phyloP scores from a whole-genome alignment of 257 asterid species.

The Linaria vulgaris region DNA sequence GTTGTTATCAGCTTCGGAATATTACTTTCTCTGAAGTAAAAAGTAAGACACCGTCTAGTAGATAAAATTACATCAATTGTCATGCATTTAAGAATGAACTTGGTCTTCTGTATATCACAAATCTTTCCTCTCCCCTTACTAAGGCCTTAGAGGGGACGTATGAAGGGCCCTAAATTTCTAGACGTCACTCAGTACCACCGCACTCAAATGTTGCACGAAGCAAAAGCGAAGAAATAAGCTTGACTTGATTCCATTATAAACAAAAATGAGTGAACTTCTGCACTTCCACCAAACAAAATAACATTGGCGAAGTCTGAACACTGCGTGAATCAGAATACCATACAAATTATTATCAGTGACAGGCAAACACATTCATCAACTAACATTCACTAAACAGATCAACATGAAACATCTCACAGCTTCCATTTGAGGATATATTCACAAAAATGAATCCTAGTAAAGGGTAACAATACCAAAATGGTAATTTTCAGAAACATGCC shows the following conservation, averaged over 20 bases:
- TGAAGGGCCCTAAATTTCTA: too few relatives aligned
- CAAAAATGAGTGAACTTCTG: background rate
- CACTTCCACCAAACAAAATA: conserved; percentile 16
- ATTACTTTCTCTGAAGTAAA: background rate
- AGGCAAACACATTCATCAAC: conserved; percentile 37
- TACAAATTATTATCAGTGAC: conserved; percentile 20
- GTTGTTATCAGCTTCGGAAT: background rate
- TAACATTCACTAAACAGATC: conserved; percentile 7
- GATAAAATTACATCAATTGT: background rate
- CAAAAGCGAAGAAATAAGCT: background rate
- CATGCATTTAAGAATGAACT: too few relatives aligned
- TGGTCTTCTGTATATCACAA: too few relatives aligned
- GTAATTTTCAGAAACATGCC: conserved; percentile 21
- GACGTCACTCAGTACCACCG: background rate
- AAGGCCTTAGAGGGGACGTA: too few relatives aligned
- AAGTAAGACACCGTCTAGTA: background rate
- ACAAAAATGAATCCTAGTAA: conserved; percentile 25
- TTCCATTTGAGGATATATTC: conserved; percentile 41
- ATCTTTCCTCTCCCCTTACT: too few relatives aligned
- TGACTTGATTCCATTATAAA: background rate
- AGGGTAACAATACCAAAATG: conserved; percentile 14
- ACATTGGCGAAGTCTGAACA: conserved; percentile 15
- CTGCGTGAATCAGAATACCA: background rate
- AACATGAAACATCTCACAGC: too few relatives aligned
- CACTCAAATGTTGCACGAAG: background rate